Evolutionary conservation across 2,329 filamentous ascomycete genomes (phyloP).

Genomic region (Cercospora brassicicola): DNA sequence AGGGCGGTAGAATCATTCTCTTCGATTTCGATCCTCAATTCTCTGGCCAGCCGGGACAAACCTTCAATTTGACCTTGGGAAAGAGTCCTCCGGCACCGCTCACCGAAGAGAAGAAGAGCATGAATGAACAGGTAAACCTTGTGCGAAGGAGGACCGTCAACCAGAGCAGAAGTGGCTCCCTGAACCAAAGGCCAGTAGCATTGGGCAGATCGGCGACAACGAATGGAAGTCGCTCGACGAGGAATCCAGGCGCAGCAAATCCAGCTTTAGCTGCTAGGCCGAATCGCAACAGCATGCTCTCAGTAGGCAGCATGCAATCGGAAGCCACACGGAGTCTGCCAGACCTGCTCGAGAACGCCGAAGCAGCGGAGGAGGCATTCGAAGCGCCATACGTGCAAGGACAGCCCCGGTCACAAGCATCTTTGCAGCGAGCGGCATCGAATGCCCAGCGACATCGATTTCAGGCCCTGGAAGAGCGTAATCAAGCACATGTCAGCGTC

Average conservation of each 20-base stretch:
- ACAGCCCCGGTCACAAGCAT: constrained; percentile 38
- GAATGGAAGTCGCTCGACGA: constrained; percentile 23
- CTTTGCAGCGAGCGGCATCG: constrained; percentile 49
- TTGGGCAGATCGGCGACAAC: constrained; percentile 41
- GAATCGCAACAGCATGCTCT: constrained; percentile 31
- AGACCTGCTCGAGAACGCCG: constrained; percentile 37
- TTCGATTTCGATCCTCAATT: constrained; percentile 33
- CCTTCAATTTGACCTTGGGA: constrained; percentile 39
- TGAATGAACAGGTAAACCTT: constrained; percentile 39
- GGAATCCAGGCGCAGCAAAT: constrained; percentile 24
- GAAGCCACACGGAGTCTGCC: constrained; percentile 35
- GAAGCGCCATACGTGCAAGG: constrained; percentile 41
- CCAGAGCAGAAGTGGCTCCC: constrained; percentile 35
- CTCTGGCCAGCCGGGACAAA: constrained; percentile 41
- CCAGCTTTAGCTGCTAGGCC: constrained; percentile 1
- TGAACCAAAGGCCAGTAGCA: constrained; percentile 37
- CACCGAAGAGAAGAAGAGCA: constrained; percentile 38
- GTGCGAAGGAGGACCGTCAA: constrained; percentile 41
- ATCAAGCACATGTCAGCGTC: constrained; percentile 43
- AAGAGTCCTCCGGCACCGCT: constrained; percentile 39
- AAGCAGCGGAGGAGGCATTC: constrained; percentile 30
- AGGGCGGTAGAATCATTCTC: constrained; percentile 42
- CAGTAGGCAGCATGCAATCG: constrained; percentile 32
- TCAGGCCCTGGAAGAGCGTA: constrained; percentile 57
- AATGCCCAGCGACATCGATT: constrained; percentile 71